Base-by-base conservation (phyloP, 805 yeast species). In the Candida berthetii region DNA sequence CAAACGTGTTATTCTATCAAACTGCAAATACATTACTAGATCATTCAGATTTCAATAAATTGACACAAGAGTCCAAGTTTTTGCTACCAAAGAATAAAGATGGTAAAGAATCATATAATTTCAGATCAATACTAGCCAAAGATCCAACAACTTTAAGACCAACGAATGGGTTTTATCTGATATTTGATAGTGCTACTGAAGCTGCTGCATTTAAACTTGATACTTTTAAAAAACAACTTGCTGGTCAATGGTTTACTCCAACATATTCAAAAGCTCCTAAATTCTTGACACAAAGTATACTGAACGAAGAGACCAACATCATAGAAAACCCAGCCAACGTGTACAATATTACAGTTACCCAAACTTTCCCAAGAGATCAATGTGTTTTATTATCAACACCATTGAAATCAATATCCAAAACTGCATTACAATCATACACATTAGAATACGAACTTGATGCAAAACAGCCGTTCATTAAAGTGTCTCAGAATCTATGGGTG, bases 191-290 rank as follows among this genome's bases (percentile, higher is more conserved):
- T 32, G 53, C 57, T 31, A 63, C 66, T 20, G 71, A 69, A 16
- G 86, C 88, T 0, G 65, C 74, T 17, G 65, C 65, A 3, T 82
- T 72, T 54, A 67, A 65, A 57, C 52, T 65, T 17, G 85, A 79
- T 48, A 73, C 82, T 1, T 43, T 54, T 11, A 68, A 70, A 8
- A 69, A 72, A 40, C 62, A 64, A 41, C 52, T 81, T 4, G 34
- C 34, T 31, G 34, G 34, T 10, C 34, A 31, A 17, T 31, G 19
- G 17, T 31, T 31, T 17, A 31, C 13, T 16, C 17, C 34, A 15
- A 31, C 4, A 15, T 31, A 16, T 16, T 11, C 17, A 11, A 27
- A 27, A 13, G 8, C 4, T 10, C 29, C 29, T 5, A 8, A 27
- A 13, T 27, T 27, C 8, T 10, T 27, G 8, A 13, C 29, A 9